Percentiles rank a stretch among this genome's conserved stretches.
Conservation (phyloP, 1,284 basidiomycete genomes). For the Tilletia setariae region DNA sequence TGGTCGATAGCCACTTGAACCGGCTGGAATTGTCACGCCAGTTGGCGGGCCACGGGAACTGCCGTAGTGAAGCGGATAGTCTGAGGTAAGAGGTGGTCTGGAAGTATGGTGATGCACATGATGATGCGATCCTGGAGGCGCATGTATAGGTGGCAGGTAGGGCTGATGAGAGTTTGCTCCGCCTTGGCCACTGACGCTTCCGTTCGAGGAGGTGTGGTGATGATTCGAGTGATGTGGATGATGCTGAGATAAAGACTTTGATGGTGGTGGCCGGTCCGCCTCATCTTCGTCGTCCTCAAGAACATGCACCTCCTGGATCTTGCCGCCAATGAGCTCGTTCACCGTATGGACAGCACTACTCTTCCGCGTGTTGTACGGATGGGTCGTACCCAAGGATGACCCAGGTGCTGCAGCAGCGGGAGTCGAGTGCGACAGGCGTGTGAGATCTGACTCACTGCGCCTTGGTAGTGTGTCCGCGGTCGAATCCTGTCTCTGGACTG, state of each 20-base stretch:
- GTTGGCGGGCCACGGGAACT: neutral
- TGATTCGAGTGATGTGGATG: slow-evolving; percentile 22
- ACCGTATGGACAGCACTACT: slow-evolving; percentile 30
- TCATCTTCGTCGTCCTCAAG: slow-evolving; percentile 35
- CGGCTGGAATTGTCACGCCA: neutral
- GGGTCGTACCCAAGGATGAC: neutral
- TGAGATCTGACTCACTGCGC: neutral
- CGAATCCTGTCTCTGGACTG: neutral
- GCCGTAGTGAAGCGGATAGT: neutral
- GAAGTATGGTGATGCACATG: slow-evolving; percentile 18
- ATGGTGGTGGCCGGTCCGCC: neutral
- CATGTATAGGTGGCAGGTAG: slow-evolving; percentile 33
- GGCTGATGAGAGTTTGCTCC: slow-evolving; percentile 14
- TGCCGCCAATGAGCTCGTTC: slow-evolving; percentile 42
- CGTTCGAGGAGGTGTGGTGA: slow-evolving; percentile 21
- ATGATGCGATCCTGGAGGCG: slow-evolving; percentile 22
- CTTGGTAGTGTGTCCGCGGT: neutral
- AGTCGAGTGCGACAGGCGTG: too few species aligned
- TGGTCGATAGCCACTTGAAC: neutral
- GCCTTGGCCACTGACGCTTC: neutral
- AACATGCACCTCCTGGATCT: slow-evolving; percentile 41
- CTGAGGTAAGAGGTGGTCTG: slow-evolving; percentile 14
- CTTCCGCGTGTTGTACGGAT: slow-evolving; percentile 15
- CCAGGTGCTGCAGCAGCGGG: neutral
- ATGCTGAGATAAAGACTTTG: neutral